A percentile compares a stretch with the other conserved stretches of the same genome.
These are phyloP conservation scores for Alisma plantagoaquatica DNA, from an alignment of 106 monocot species.

Conservation along the genomic window DNA sequence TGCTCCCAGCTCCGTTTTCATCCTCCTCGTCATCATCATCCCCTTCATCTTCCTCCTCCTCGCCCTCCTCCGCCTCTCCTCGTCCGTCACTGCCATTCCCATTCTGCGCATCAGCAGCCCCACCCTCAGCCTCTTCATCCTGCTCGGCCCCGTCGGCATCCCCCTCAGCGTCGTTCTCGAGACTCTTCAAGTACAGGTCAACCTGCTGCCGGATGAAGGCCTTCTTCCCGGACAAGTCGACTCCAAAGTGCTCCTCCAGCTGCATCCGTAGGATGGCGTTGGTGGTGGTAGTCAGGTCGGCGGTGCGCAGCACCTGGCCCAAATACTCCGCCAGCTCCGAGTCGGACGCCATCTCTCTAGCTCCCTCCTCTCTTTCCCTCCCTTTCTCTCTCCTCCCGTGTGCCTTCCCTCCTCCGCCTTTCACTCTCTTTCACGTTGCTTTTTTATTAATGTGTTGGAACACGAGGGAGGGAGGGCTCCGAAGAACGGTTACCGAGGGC, in stretches of 20 bases:
- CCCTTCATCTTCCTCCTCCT: conserved; percentile 14
- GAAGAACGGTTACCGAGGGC: not conserved
- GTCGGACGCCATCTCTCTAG: conserved; percentile 66
- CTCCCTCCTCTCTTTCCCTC: not conserved
- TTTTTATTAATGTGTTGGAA: not conserved
- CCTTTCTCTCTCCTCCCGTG: not conserved
- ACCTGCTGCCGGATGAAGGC: conserved; percentile 74
- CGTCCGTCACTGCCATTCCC: no score
- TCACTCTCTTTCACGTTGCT: not conserved
- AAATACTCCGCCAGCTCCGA: conserved; percentile 54
- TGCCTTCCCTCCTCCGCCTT: not conserved
- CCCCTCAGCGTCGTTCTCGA: conserved; percentile 7
- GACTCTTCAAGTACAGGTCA: conserved; percentile 48
- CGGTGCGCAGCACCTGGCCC: conserved; percentile 46
- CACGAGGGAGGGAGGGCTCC: not conserved
- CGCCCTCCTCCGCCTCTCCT: no score
- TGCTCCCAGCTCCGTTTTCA: conserved; percentile 25
- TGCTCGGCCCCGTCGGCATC: conserved; percentile 13
- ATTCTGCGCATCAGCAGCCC: no score
- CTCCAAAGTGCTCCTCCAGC: conserved; percentile 66
- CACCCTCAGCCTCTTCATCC: conserved; percentile 8
- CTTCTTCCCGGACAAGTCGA: conserved; percentile 59
- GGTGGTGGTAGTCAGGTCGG: conserved; percentile 79
- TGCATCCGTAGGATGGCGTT: conserved; percentile 48
- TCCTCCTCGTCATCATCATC: conserved; percentile 15